These are phyloP conservation scores for Ophidiomyces ophidiicola DNA, from an alignment of 2,329 filamentous ascomycete genomes.

Conservation along the genomic window DNA sequence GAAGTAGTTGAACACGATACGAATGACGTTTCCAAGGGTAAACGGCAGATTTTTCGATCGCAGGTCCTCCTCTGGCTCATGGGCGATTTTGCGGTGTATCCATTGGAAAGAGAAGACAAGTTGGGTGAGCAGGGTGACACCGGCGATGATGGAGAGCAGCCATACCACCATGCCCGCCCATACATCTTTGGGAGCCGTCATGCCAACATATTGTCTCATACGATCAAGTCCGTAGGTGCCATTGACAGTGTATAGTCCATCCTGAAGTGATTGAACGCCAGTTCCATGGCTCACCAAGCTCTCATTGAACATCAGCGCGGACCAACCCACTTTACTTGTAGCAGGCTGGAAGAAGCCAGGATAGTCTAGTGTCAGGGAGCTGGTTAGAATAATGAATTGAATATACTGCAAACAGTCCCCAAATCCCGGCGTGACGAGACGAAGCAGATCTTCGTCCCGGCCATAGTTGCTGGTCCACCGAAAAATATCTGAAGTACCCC, in stretches of 20 bases:
- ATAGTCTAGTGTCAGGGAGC: conserved; percentile 75
- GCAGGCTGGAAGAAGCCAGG: conserved; percentile 91
- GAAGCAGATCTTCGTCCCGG: conserved; percentile 77
- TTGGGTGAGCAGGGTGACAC: conserved; percentile 58
- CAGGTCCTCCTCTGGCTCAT: conserved; percentile 71
- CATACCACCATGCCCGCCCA: conserved; percentile 94
- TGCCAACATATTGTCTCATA: conserved; percentile 70
- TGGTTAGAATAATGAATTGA: conserved; percentile 79
- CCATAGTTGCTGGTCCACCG: conserved; percentile 98
- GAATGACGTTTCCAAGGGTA: conserved; percentile 62
- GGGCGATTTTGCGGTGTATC: conserved; percentile 58
- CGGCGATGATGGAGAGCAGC: conserved; percentile 63
- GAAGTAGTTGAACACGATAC: conserved; percentile 86
- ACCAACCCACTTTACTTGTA: conserved; percentile 79
- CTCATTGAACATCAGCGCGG: conserved; percentile 80
- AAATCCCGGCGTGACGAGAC: conserved; percentile 89
- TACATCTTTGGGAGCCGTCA: conserved; percentile 62
- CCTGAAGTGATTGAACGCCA: conserved; percentile 55
- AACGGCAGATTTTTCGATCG: conserved; percentile 88
- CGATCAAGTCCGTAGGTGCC: conserved; percentile 67
- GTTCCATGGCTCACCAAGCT: conserved; percentile 63
- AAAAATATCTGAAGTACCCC: conserved; percentile 83
- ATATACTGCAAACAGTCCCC: conserved; percentile 95
- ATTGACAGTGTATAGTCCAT: conserved; percentile 77
- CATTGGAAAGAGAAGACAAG: conserved; percentile 64